A percentile compares a stretch with the other conserved stretches of the same genome.
phyloP scores from a whole-genome alignment of 208 protist genomes.

The Leptomonas seymouri region DNA sequence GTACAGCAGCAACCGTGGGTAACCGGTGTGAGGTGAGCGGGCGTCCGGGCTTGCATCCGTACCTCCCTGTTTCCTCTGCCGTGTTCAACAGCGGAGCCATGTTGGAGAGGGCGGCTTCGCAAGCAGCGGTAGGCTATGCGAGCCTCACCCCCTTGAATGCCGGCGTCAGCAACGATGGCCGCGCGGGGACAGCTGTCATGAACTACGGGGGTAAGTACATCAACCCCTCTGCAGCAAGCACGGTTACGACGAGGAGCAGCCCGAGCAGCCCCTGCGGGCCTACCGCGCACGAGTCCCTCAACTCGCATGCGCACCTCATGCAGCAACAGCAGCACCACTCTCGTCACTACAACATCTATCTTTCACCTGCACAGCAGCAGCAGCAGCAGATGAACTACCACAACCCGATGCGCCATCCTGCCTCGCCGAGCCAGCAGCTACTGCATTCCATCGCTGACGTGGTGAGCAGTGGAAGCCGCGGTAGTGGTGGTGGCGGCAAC shows the following conservation, averaged over 20 bases:
- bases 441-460: neutral
- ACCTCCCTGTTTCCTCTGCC: neutral
- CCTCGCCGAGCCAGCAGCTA: neutral
- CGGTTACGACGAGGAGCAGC: conserved; percentile 1
- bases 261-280: conserved; percentile 5
- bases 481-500: neutral
- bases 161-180: neutral
- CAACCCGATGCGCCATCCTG: neutral
- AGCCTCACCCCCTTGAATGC: neutral
- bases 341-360: neutral
- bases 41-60: conserved; percentile 31
- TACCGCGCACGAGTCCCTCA: neutral
- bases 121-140: neutral
- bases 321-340: conserved; percentile 1
- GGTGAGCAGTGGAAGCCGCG: neutral
- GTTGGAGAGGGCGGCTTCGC: conserved; percentile 1
- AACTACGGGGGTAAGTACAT: conserved; percentile 7
- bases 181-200: neutral
- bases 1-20: neutral
- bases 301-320: neutral
- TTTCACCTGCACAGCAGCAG: neutral
- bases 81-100: neutral
- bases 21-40: conserved; percentile 31
- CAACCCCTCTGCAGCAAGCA: neutral
- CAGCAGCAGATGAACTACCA: conserved; percentile 3